These are phyloP conservation scores for Blastomyces gilchristii DNA, from an alignment of 2,329 filamentous ascomycete species.

Conservation along the genomic window DNA sequence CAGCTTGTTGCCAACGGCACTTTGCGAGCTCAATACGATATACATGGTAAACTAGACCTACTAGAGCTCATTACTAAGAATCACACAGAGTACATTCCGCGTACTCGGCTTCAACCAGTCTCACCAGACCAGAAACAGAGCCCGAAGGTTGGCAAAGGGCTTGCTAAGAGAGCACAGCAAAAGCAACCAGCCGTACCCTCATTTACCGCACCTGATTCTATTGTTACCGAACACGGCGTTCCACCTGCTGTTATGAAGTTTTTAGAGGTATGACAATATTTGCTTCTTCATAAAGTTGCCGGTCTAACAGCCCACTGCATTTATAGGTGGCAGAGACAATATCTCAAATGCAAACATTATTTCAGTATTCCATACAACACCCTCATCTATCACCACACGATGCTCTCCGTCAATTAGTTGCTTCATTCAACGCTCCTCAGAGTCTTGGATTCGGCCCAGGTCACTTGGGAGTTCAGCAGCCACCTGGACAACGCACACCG, in stretches of 20 bases:
- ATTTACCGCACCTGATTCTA: constrained; percentile 35
- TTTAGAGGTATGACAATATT: constrained; percentile 45
- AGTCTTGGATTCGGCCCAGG: constrained; percentile 13
- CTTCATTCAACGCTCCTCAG: constrained; percentile 31
- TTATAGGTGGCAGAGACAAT: constrained; percentile 53
- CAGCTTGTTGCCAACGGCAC: constrained; percentile 69
- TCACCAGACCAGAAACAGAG: constrained; percentile 48
- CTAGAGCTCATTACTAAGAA: constrained; percentile 68
- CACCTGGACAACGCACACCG: constrained; percentile 33
- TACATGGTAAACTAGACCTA: constrained; percentile 68
- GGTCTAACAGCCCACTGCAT: neutral
- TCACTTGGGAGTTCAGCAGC: constrained; percentile 20
- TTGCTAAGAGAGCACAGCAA: constrained; percentile 42
- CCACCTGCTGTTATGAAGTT: constrained; percentile 49
- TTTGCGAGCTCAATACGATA: constrained; percentile 69
- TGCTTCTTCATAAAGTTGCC: neutral
- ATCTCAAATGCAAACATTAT: constrained; percentile 52
- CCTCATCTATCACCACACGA: constrained; percentile 44
- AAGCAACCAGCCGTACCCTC: constrained; percentile 33
- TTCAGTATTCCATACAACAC: constrained; percentile 47
- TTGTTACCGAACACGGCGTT: constrained; percentile 44
- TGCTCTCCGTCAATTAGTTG: constrained; percentile 45
- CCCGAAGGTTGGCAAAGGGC: constrained; percentile 49
- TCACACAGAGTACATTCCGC: constrained; percentile 76
- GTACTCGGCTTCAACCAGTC: constrained; percentile 44